A percentile compares a stretch with the other conserved stretches of the same genome.
These are phyloP conservation scores for Kodamaea lidongshanica DNA, from an alignment of 805 yeast genomes.

Conservation along the genomic window DNA sequence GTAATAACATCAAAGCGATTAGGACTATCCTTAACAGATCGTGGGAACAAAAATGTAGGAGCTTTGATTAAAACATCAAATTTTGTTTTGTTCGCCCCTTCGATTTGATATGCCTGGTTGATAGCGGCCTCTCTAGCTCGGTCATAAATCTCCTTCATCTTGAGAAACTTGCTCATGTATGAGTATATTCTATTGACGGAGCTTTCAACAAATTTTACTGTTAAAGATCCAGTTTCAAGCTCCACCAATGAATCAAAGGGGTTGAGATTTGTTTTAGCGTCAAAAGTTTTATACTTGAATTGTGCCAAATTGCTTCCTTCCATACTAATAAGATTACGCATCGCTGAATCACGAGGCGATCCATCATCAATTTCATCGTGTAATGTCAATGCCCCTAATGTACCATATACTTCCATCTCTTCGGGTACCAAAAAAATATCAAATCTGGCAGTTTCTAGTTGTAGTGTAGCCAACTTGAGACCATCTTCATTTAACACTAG, in stretches of 20 bases:
- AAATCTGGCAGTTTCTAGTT: slow-evolving; percentile 67
- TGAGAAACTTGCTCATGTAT: slow-evolving; percentile 67
- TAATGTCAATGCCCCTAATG: slow-evolving; percentile 70
- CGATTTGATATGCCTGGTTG: slow-evolving; percentile 66
- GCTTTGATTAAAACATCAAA: slow-evolving; percentile 70
- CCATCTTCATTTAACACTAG: slow-evolving; percentile 79
- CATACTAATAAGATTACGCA: slow-evolving; percentile 66
- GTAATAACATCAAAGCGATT: slow-evolving; percentile 53
- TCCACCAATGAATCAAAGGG: slow-evolving; percentile 52
- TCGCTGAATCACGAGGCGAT: slow-evolving; percentile 49
- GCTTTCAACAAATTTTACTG: slow-evolving; percentile 73
- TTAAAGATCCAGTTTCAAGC: slow-evolving; percentile 69
- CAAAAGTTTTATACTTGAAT: slow-evolving; percentile 77
- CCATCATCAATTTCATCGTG: slow-evolving; percentile 71
- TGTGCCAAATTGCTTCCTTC: slow-evolving; percentile 80
- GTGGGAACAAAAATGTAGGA: slow-evolving; percentile 80
- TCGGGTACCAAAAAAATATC: slow-evolving; percentile 65
- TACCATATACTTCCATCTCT: slow-evolving; percentile 63
- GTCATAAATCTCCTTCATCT: slow-evolving; percentile 87
- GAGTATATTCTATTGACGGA: slow-evolving; percentile 63
- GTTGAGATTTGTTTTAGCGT: slow-evolving; percentile 39
- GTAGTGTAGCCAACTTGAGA: slow-evolving; percentile 70
- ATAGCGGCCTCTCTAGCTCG: slow-evolving; percentile 83
- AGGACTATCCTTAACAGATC: slow-evolving; percentile 35
- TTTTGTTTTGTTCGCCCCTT: slow-evolving; percentile 54